phyloP scores from a whole-genome alignment of 768 basidiomycete genomes.

The Tylopilus balloui region DNA sequence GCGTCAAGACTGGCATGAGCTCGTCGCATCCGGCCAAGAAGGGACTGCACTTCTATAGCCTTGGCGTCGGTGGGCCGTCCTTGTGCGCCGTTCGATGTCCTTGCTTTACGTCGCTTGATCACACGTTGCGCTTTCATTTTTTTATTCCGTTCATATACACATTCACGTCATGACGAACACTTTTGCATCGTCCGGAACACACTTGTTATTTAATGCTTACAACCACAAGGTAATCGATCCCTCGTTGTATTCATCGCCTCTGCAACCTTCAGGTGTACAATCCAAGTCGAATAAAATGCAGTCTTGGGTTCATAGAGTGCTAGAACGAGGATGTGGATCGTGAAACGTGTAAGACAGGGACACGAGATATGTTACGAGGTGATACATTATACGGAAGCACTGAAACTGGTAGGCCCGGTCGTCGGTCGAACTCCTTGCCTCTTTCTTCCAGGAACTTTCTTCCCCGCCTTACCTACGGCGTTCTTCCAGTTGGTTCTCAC shows the following conservation, averaged over 20 bases:
- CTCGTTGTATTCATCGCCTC: constrained; percentile 19
- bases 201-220: constrained; percentile 21
- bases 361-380: not conserved
- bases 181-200: constrained; percentile 17
- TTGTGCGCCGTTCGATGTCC: not conserved
- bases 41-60: constrained; percentile 53
- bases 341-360: not conserved
- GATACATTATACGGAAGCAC: not conserved
- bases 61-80: not conserved
- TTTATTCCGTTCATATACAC: constrained; percentile 26
- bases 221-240: constrained; percentile 23
- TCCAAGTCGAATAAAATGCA: constrained; percentile 12
- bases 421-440: not conserved
- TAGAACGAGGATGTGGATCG: not conserved
- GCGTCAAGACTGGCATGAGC: constrained; percentile 74
- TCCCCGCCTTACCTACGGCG: not conserved
- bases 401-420: not conserved
- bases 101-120: constrained; percentile 7
- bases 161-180: constrained; percentile 14
- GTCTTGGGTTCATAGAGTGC: not conserved
- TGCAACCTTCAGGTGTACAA: constrained; percentile 13
- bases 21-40: constrained; percentile 64
- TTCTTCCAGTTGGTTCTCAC: constrained; percentile 18
- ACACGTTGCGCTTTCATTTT: constrained; percentile 1
- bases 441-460: not conserved